Evolutionary conservation across 2,329 filamentous ascomycete genomes (phyloP).

Genomic region (Dactylonectria estremocensis): DNA sequence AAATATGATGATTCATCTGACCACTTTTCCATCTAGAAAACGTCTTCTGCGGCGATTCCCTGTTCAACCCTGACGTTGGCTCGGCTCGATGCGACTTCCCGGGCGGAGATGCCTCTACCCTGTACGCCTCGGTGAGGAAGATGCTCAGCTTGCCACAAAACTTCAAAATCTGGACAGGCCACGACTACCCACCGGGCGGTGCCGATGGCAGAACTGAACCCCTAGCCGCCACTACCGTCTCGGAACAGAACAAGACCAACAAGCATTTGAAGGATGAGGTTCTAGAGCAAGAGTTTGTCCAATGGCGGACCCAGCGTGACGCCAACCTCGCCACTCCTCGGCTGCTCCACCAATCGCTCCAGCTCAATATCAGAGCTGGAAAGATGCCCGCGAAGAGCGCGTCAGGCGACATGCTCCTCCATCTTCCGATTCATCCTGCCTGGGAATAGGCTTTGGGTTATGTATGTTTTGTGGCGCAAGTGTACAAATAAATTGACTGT

Average conservation of each 20-base stretch:
- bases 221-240: constrained; percentile 59
- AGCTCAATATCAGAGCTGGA: constrained; percentile 66
- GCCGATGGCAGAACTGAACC: constrained; percentile 51
- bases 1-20: background rate
- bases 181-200: constrained; percentile 62
- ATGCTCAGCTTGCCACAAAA: constrained; percentile 59
- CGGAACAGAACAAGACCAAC: constrained; percentile 60
- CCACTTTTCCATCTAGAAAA: constrained; percentile 45
- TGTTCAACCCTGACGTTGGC: constrained; percentile 66
- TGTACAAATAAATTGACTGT: too few relatives aligned
- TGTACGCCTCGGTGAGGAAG: constrained; percentile 59
- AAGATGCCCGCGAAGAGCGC: constrained; percentile 51
- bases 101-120: constrained; percentile 58
- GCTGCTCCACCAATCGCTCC: constrained; percentile 64
- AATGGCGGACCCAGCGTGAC: constrained; percentile 60
- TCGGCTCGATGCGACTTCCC: constrained; percentile 68
- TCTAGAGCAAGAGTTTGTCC: constrained; percentile 59
- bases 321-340: constrained; percentile 57
- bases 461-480: background rate
- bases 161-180: constrained; percentile 65
- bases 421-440: background rate
- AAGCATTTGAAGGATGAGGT: constrained; percentile 61
- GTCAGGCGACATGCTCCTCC: background rate
- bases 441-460: background rate
- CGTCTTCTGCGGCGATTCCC: constrained; percentile 66